These are phyloP conservation scores for Aspergillus cavernicola DNA, from an alignment of 495 filamentous ascomycete genomes.

Conservation along the genomic window DNA sequence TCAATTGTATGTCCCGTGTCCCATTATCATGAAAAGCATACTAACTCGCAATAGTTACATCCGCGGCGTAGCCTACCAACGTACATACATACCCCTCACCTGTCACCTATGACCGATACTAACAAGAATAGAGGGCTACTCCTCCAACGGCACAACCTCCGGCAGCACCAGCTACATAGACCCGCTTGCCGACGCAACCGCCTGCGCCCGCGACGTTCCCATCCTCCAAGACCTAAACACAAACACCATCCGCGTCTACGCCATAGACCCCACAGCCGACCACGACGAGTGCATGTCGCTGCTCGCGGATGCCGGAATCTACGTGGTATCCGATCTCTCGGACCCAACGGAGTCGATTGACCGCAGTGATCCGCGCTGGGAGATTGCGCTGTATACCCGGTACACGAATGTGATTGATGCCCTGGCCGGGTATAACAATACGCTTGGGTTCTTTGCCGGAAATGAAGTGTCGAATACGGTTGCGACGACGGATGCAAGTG, in stretches of 20 bases:
- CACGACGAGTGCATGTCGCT: slow-evolving; percentile 83
- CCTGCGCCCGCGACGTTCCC: slow-evolving; percentile 82
- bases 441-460: slow-evolving; percentile 92
- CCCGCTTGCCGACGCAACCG: slow-evolving; percentile 65
- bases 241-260: slow-evolving; percentile 92
- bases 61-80: slow-evolving; percentile 86
- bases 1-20: slow-evolving; percentile 62
- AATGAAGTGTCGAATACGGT: slow-evolving; percentile 90
- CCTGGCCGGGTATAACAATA: slow-evolving; percentile 75
- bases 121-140: slow-evolving; percentile 39
- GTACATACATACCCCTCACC: slow-evolving; percentile 25
- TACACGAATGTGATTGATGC: slow-evolving; percentile 84
- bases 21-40: background rate
- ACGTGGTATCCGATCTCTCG: slow-evolving; percentile 85
- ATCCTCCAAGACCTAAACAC: slow-evolving; percentile 70
- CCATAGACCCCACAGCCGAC: slow-evolving; percentile 73
- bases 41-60: slow-evolving; percentile 53
- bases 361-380: slow-evolving; percentile 73
- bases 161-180: slow-evolving; percentile 46
- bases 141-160: slow-evolving; percentile 36
- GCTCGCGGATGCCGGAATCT: slow-evolving; percentile 84
- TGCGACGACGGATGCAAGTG: slow-evolving; percentile 78
- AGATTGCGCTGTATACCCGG: slow-evolving; percentile 64
- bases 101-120: slow-evolving; percentile 12
- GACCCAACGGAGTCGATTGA: slow-evolving; percentile 79